Percentiles rank a stretch among this genome's conserved stretches.
Evolutionary conservation across 257 asterid genomes (phyloP).

Genomic region (Fraxinus cuspidata): DNA sequence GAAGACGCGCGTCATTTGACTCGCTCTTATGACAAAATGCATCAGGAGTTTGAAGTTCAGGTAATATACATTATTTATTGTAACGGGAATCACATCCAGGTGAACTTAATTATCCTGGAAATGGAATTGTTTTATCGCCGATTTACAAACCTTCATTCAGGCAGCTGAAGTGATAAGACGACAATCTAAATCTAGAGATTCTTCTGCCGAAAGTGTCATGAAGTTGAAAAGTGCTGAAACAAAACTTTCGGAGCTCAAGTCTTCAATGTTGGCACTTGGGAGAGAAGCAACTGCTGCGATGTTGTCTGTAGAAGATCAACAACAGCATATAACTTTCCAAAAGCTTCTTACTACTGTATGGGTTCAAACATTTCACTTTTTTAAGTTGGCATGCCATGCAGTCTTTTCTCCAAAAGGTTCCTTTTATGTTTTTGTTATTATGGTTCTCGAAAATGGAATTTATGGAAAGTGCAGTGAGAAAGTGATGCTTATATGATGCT

Average conservation of each 20-base stretch:
- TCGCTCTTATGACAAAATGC: conserved; percentile 75
- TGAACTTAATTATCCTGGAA: not conserved
- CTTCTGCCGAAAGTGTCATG: conserved; percentile 63
- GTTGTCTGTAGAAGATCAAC: conserved; percentile 85
- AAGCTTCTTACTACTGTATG: conserved; percentile 79
- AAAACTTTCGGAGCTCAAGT: conserved; percentile 66
- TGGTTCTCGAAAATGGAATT: not conserved
- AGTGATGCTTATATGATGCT: not conserved
- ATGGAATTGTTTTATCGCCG: conserved; percentile 16
- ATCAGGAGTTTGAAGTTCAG: conserved; percentile 90
- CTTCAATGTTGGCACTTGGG: conserved; percentile 82
- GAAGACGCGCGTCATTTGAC: conserved; percentile 98
- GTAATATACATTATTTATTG: conserved; percentile 31
- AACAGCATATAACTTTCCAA: conserved; percentile 71
- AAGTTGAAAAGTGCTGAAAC: conserved; percentile 84
- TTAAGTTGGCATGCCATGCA: not conserved
- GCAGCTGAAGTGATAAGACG: conserved; percentile 89
- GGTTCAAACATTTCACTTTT: conserved; percentile 5
- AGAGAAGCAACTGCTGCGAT: conserved; percentile 89
- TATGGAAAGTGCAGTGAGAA: not conserved
- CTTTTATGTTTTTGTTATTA: too few species aligned
- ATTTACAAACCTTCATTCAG: conserved; percentile 36
- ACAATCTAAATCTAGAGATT: conserved; percentile 76
- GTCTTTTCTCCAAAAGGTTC: not conserved
- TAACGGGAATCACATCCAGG: not conserved